phyloP scores from a whole-genome alignment of 202 grass and related monocot genomes.

The Schoenoplectus tabernaemontani region DNA sequence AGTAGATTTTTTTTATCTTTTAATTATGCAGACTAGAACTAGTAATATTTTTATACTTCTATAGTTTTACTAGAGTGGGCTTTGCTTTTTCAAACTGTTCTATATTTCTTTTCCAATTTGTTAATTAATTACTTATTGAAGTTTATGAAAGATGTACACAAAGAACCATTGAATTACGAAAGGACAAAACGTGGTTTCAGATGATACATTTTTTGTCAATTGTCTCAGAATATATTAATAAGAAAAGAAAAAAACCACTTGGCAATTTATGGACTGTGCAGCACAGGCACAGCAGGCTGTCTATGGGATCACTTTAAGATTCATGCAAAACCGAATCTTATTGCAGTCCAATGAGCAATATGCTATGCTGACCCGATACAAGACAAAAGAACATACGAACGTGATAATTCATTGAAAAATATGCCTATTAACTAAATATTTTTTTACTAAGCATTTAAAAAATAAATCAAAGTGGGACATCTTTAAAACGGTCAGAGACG shows the following conservation, averaged over 20 bases:
- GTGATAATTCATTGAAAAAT: not conserved
- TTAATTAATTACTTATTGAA: not conserved
- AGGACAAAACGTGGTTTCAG: not conserved
- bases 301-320: too few species aligned
- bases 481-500: not conserved
- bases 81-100: not conserved
- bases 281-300: too few species aligned
- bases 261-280: too few species aligned
- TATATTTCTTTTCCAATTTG: not conserved
- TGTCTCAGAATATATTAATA: not conserved
- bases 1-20: not conserved
- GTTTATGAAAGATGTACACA: not conserved
- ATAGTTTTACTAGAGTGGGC: not conserved
- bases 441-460: not conserved
- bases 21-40: not conserved
- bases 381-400: not conserved
- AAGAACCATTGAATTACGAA: not conserved
- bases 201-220: not conserved
- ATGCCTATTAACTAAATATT: not conserved
- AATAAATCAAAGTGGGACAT: not conserved
- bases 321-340: too few species aligned
- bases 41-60: not conserved
- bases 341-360: too few species aligned
- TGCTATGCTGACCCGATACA: too few species aligned
- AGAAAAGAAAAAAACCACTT: too few species aligned